Percentiles rank a stretch among this genome's conserved stretches.
Conservation (phyloP, 202 grass and related monocot species). For the Saccharum hybrid region DNA sequence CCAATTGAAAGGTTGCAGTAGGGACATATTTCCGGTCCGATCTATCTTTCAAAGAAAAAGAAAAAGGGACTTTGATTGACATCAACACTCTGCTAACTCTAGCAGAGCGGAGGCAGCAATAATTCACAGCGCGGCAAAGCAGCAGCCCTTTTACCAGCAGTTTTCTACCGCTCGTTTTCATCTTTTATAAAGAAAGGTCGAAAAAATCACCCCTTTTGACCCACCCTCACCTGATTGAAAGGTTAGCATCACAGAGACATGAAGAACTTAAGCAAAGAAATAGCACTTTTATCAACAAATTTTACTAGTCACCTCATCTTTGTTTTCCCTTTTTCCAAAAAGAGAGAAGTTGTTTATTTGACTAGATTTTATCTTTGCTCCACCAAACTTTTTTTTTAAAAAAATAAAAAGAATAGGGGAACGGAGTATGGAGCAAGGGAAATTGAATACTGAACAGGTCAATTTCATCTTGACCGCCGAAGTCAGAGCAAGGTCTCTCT, state of each 20-base stretch:
- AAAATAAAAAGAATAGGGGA: neutral
- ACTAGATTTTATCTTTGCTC: slow-evolving; percentile 1
- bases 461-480: slow-evolving; percentile 48
- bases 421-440: neutral
- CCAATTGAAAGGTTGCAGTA: neutral
- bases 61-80: slow-evolving; percentile 14
- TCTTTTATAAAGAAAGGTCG: neutral
- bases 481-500: slow-evolving; percentile 50
- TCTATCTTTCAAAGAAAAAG: neutral
- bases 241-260: neutral
- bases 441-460: slow-evolving; percentile 36
- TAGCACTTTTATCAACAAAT: neutral
- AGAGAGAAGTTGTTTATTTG: neutral
- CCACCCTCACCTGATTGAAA: neutral
- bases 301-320: neutral
- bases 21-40: neutral
- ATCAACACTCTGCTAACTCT: slow-evolving; percentile 28
- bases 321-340: no score
- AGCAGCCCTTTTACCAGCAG: slow-evolving; percentile 27
- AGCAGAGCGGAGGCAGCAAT: slow-evolving; percentile 35
- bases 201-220: neutral
- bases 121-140: slow-evolving; percentile 42
- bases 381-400: neutral
- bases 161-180: slow-evolving; percentile 30
- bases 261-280: neutral